phyloP scores from a whole-genome alignment of 2,329 filamentous ascomycete genomes.

The Dactylonectria estremocensis region DNA sequence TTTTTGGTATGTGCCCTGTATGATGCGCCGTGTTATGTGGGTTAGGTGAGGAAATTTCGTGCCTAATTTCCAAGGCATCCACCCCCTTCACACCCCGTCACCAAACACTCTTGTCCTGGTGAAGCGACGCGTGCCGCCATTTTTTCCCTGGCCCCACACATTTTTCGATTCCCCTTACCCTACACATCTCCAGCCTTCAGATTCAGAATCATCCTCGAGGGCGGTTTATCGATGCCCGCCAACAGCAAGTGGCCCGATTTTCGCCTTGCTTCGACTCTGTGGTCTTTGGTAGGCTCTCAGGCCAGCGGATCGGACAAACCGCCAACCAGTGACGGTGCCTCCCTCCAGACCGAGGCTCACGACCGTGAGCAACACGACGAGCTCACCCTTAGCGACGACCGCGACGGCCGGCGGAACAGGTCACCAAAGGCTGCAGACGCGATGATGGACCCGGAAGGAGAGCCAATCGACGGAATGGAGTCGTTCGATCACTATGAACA shows the following conservation, averaged over 20 bases:
- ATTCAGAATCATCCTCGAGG: constrained; percentile 38
- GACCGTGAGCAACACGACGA: constrained; percentile 39
- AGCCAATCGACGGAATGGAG: constrained; percentile 45
- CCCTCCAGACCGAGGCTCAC: constrained; percentile 28
- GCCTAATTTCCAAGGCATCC: constrained; percentile 44
- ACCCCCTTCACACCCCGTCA: constrained; percentile 26
- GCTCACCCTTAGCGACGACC: constrained; percentile 32
- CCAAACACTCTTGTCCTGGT: constrained; percentile 22
- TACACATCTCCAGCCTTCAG: constrained; percentile 40
- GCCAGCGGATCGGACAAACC: constrained; percentile 46
- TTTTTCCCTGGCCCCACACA: constrained; percentile 51
- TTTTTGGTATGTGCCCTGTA: too few species aligned
- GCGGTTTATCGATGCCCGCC: constrained; percentile 48
- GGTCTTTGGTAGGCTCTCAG: constrained; percentile 49
- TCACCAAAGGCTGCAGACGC: constrained; percentile 30
- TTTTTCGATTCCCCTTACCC: constrained; percentile 44
- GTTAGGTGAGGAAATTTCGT: constrained; percentile 5
- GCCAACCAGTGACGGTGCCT: constrained; percentile 37
- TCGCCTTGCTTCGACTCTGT: constrained; percentile 51
- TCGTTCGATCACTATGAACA: constrained; percentile 47
- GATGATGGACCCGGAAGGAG: constrained; percentile 45
- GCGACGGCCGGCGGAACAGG: constrained; percentile 35
- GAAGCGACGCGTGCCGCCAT: constrained; percentile 40
- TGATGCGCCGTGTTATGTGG: background rate
- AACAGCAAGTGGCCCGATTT: constrained; percentile 54